phyloP scores from a whole-genome alignment of 495 filamentous ascomycete species.

The Hypoxylon lenormandii region DNA sequence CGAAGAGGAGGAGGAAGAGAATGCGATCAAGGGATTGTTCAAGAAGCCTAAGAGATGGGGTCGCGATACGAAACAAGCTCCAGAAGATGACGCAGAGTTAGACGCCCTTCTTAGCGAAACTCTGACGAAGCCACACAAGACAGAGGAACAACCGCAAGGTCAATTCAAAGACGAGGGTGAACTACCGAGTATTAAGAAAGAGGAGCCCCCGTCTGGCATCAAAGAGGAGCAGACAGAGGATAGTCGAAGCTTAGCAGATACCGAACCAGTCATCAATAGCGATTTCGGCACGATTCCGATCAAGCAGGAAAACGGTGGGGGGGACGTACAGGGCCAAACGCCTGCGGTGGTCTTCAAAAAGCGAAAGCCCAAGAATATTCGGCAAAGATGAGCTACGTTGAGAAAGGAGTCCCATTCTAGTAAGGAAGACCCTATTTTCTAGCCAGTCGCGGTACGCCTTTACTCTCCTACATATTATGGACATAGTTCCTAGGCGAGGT shows the following conservation, averaged over 20 bases:
- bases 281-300: slow-evolving; percentile 40
- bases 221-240: slow-evolving; percentile 54
- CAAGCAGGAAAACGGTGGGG: slow-evolving; percentile 56
- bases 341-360: slow-evolving; percentile 83
- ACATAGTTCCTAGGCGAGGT: background rate
- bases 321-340: slow-evolving; percentile 34
- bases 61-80: slow-evolving; percentile 73
- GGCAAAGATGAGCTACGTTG: slow-evolving; percentile 58
- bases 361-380: slow-evolving; percentile 82
- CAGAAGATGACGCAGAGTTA: slow-evolving; percentile 73
- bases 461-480: background rate
- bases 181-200: slow-evolving; percentile 57
- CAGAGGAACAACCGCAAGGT: slow-evolving; percentile 39
- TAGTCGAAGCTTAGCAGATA: slow-evolving; percentile 9
- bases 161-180: slow-evolving; percentile 46
- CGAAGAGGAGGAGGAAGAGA: slow-evolving; percentile 73
- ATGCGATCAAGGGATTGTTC: slow-evolving; percentile 66
- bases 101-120: slow-evolving; percentile 74
- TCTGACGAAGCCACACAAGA: slow-evolving; percentile 46
- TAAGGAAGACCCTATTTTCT: background rate
- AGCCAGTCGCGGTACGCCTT: background rate
- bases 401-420: background rate
- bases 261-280: slow-evolving; percentile 13
- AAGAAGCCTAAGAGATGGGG: slow-evolving; percentile 79
- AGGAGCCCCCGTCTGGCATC: slow-evolving; percentile 42